A percentile compares a stretch with the other conserved stretches of the same genome.
These are phyloP conservation scores for Candolleomyces efflorescens DNA, from an alignment of 768 basidiomycete species.

Conservation along the genomic window DNA sequence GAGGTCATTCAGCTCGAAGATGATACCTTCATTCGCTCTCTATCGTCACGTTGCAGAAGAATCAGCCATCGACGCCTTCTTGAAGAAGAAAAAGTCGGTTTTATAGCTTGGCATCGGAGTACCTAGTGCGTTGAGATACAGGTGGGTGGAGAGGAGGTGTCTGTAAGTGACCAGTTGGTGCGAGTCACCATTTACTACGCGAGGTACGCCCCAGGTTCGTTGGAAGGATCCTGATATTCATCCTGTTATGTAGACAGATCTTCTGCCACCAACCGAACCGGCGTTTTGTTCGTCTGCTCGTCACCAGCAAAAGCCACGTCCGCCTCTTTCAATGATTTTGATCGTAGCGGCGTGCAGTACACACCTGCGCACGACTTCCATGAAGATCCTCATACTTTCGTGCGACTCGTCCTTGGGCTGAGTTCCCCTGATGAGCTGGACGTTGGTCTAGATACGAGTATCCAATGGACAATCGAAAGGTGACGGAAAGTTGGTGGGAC, in stretches of 20 bases:
- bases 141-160: too few species aligned
- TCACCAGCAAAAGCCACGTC: neutral
- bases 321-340: slow-evolving; percentile 5
- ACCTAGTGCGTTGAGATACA: too few species aligned
- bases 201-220: too few species aligned
- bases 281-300: neutral
- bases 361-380: neutral
- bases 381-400: neutral
- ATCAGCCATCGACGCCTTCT: too few species aligned
- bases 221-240: too few species aligned
- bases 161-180: too few species aligned
- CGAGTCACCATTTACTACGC: too few species aligned
- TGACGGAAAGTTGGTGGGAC: neutral
- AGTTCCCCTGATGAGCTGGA: neutral
- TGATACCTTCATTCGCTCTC: too few species aligned
- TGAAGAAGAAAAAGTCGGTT: too few species aligned
- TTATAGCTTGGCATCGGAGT: too few species aligned
- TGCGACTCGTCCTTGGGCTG: slow-evolving; percentile 3
- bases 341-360: neutral
- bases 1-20: too few species aligned
- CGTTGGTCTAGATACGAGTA: neutral
- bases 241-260: neutral
- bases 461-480: neutral
- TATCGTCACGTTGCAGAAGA: too few species aligned
- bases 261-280: slow-evolving; percentile 2